Evolutionary conservation across 78 protist species (phyloP).

Genomic region (Bodo saltans): DNA sequence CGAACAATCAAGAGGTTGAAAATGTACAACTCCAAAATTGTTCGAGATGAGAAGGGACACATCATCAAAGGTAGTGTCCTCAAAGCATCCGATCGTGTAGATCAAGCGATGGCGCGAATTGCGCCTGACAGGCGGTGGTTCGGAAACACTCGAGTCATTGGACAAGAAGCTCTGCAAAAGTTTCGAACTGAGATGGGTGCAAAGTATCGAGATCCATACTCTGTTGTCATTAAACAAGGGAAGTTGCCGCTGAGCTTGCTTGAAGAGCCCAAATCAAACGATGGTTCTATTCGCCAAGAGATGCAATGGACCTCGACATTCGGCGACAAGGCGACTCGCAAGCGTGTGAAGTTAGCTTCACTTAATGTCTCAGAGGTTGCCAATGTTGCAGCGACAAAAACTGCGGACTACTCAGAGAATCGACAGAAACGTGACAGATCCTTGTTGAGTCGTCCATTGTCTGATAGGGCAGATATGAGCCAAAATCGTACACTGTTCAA

Average conservation of each 20-base stretch:
- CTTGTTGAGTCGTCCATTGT: neutral
- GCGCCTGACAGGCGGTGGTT: conserved; percentile 66
- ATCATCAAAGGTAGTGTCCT: conserved; percentile 33
- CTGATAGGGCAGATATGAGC: neutral
- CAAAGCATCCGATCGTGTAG: neutral
- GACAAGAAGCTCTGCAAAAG: conserved; percentile 50
- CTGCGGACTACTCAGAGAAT: conserved; percentile 52
- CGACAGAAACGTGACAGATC: neutral
- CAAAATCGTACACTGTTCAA: conserved; percentile 60
- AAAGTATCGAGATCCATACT: conserved; percentile 63
- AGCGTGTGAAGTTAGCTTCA: conserved; percentile 63
- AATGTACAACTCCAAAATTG: conserved; percentile 57
- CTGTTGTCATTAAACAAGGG: conserved; percentile 43
- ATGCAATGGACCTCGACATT: conserved; percentile 77
- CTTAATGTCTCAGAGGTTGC: neutral
- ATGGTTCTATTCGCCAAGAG: neutral
- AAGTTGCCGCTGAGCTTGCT: conserved; percentile 68
- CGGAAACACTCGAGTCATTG: conserved; percentile 68
- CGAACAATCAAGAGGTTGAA: conserved; percentile 50
- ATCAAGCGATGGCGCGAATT: conserved; percentile 51
- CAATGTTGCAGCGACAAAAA: neutral
- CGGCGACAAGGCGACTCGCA: conserved; percentile 75
- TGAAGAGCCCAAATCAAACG: conserved; percentile 12
- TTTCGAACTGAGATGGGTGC: conserved; percentile 56
- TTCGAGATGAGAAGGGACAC: conserved; percentile 34